Evolutionary conservation across 129 eudicot species (phyloP).

Genomic region (Rutidosis leptorrhynchoides): DNA sequence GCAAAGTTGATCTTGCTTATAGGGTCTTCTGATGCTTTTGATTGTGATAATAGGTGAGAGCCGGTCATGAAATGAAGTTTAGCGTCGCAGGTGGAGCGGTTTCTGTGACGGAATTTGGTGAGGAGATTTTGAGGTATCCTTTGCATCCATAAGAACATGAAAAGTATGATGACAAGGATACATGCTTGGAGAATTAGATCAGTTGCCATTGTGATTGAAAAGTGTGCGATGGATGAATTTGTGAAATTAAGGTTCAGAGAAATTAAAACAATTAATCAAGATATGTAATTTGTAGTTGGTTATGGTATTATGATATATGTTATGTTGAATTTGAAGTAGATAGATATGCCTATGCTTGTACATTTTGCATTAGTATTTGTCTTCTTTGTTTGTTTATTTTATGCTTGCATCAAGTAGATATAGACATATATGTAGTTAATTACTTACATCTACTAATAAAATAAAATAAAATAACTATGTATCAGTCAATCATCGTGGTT

Average conservation of each 20-base stretch:
- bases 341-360: not conserved
- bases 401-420: too few relatives aligned
- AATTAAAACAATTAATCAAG: slow-evolving; percentile 10
- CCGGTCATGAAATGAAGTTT: slow-evolving; percentile 82
- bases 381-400: not conserved
- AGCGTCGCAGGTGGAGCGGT: slow-evolving; percentile 44
- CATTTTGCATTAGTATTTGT: slow-evolving; percentile 5
- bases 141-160: slow-evolving; percentile 57
- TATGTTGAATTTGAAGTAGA: not conserved
- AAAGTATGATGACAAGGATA: slow-evolving; percentile 27
- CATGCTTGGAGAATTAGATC: slow-evolving; percentile 57
- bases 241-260: slow-evolving; percentile 11
- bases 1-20: slow-evolving; percentile 42
- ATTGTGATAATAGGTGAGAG: slow-evolving; percentile 63
- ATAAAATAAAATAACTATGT: too few relatives aligned
- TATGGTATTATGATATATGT: not conserved
- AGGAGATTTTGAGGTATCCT: slow-evolving; percentile 55
- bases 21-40: slow-evolving; percentile 43
- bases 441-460: too few relatives aligned
- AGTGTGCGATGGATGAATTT: not conserved
- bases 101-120: slow-evolving; percentile 44
- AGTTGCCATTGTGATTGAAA: slow-evolving; percentile 26
- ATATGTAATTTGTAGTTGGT: not conserved
- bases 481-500: too few relatives aligned
- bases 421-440: too few relatives aligned